Evolutionary conservation across 257 asterid genomes (phyloP).

Genomic region (Coffea canephora): DNA sequence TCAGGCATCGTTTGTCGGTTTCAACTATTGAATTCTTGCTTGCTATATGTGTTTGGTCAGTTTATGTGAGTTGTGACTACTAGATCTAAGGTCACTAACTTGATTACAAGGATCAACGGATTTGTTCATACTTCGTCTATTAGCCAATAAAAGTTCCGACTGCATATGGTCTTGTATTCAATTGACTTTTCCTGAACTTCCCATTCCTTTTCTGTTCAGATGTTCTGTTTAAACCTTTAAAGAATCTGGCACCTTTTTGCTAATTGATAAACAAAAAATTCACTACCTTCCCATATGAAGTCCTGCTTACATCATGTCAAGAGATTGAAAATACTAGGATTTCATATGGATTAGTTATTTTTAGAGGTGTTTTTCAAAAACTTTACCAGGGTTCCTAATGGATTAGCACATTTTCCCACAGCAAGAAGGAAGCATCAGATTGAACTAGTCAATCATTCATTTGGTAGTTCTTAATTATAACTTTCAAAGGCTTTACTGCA

Average conservation of each 20-base stretch:
- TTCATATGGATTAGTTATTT: too few relatives aligned
- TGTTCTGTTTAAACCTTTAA: neutral
- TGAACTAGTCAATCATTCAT: too few relatives aligned
- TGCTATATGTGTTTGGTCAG: neutral
- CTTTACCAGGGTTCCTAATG: too few relatives aligned
- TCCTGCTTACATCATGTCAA: neutral
- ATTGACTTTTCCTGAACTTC: neutral
- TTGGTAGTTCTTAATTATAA: too few relatives aligned
- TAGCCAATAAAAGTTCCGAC: neutral
- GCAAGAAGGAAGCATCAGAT: too few relatives aligned
- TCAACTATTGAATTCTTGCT: neutral
- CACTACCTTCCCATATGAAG: neutral
- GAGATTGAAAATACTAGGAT: neutral
- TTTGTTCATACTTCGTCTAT: neutral
- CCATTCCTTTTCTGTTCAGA: neutral
- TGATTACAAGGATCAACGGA: neutral
- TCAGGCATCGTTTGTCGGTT: conserved; percentile 27
- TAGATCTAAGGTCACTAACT: too few relatives aligned
- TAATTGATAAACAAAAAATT: neutral
- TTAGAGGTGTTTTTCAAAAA: too few relatives aligned
- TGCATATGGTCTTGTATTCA: neutral
- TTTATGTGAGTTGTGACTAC: neutral
- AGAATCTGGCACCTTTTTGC: neutral
- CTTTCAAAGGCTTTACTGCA: too few relatives aligned
- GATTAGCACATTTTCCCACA: too few relatives aligned